Base-by-base conservation (phyloP, 2,329 filamentous ascomycete species). In the Madurella fahalii region DNA sequence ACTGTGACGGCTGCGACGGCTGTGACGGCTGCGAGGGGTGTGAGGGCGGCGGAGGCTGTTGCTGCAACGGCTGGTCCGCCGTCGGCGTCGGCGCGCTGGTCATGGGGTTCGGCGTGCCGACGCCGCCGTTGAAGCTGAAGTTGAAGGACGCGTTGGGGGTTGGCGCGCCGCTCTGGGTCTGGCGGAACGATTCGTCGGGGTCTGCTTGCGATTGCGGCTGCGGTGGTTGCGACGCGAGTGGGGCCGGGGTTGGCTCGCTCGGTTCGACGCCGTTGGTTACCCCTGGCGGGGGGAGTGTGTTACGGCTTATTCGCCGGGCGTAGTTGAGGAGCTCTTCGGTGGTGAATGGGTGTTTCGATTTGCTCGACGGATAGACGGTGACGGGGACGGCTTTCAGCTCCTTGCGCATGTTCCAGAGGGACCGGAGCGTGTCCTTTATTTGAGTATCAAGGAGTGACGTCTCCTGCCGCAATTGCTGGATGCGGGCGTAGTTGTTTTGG, bases 301-400 rank as follows among this genome's bases (percentile, higher is more conserved):
- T 90, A 67, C 85, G 87, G 68, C 85, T 87, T 65, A 95, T 94
- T 60, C 86, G 84, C 42, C 86, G 86, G 18, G 89, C 90, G 68
- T 90, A 94, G 58, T 77, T 79, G 18, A 95, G 83, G 0, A 95
- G 81, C 61, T 92, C 86, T 43, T 84, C 79, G 65, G 90, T 89
- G 3, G 80, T 80, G 47, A 94, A 80, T 9, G 77, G 71, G 61
- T 80, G 77, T 65, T 75, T 79, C 2, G 77, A 72, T 4, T 56
- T 40, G 31, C 16, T 31, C 17, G 58, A 40, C 18, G 63, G 58
- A 61, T 58, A 81, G 18, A 72, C 73, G 5, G 83, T 85, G 1
- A 80, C 78, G 2, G 81, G 78, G 1, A 84, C 84, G 25, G 79
- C 76, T 41, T 85, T 79, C 40, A 94, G 82, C 61, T 92, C 88